Evolutionary conservation across 2,329 filamentous ascomycete species (phyloP).

Genomic region (Paramyrothecium roridum): DNA sequence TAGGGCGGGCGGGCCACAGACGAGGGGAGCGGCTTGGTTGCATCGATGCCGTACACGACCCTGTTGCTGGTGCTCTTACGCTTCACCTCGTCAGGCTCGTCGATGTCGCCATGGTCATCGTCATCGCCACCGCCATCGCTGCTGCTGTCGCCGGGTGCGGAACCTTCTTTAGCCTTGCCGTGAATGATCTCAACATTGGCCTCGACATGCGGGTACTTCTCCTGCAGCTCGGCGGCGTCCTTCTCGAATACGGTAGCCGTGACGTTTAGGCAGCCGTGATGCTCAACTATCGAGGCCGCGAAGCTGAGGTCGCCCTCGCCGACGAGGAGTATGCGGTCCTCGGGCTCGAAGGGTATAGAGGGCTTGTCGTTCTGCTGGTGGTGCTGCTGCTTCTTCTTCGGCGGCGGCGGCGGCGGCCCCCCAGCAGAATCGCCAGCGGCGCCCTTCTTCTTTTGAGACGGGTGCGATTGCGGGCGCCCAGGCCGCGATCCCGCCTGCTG

Average conservation of each 20-base stretch:
- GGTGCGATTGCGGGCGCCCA: constrained; percentile 5
- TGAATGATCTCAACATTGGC: constrained; percentile 54
- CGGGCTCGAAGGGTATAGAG: constrained; percentile 64
- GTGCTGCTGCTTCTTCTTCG: constrained; percentile 15
- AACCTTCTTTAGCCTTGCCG: constrained; percentile 3
- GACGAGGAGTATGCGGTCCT: constrained; percentile 69
- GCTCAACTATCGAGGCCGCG: constrained; percentile 60
- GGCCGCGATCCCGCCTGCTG: constrained; percentile 15
- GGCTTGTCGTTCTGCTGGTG: constrained; percentile 30
- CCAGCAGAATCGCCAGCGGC: not conserved
- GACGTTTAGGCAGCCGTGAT: constrained; percentile 64
- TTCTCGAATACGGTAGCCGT: constrained; percentile 69
- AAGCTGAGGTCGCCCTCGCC: constrained; percentile 84
- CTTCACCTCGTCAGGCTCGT: constrained; percentile 10
- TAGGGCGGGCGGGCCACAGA: constrained; percentile 44
- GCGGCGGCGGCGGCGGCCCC: not conserved
- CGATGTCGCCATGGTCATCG: constrained; percentile 13
- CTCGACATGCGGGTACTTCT: constrained; percentile 72
- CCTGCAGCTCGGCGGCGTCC: constrained; percentile 50
- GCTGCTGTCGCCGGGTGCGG: constrained; percentile 11
- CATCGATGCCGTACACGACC: constrained; percentile 64
- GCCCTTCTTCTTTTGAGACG: not conserved
- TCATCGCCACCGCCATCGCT: constrained; percentile 10
- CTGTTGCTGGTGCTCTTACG: constrained; percentile 22
- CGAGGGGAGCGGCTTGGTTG: constrained; percentile 54